Evolutionary conservation across 495 filamentous ascomycete genomes (phyloP).

Genomic region (Neurospora sp.): DNA sequence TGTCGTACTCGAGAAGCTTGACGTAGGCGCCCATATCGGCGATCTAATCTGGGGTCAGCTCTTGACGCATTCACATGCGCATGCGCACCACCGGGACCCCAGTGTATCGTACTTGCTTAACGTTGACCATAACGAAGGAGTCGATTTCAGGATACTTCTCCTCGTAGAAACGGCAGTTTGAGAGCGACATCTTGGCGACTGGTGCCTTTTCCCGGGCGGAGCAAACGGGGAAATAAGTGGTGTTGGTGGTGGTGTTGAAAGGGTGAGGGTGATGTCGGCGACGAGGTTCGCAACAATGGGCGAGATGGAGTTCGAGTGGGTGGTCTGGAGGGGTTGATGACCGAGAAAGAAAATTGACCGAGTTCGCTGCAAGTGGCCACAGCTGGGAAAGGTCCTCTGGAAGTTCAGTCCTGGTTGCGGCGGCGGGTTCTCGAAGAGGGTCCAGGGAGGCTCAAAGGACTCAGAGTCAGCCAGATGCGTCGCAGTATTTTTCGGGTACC

Average conservation of each 20-base stretch:
- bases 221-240: constrained; percentile 6
- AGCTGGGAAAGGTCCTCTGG: not conserved
- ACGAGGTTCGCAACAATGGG: not conserved
- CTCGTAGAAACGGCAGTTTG: constrained; percentile 98
- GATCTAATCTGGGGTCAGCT: constrained; percentile 47
- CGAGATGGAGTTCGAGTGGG: not conserved
- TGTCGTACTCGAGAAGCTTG: constrained; percentile 97
- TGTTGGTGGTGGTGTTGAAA: not conserved
- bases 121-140: constrained; percentile 98
- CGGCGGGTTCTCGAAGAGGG: constrained; percentile 1
- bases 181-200: constrained; percentile 72
- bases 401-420: not conserved
- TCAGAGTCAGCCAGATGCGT: constrained; percentile 10
- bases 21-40: constrained; percentile 99
- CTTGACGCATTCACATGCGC: constrained; percentile 3
- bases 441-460: constrained; percentile 8
- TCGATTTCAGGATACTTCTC: constrained; percentile 87
- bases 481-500: constrained; percentile 19
- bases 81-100: constrained; percentile 3
- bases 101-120: constrained; percentile 63
- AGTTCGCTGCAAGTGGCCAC: constrained; percentile 4
- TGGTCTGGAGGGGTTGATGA: not conserved
- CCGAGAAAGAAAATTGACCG: not conserved
- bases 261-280: not conserved
- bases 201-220: constrained; percentile 13